Base-by-base conservation (phyloP, 768 basidiomycete genomes). In the Aureoboletus auriporus region DNA sequence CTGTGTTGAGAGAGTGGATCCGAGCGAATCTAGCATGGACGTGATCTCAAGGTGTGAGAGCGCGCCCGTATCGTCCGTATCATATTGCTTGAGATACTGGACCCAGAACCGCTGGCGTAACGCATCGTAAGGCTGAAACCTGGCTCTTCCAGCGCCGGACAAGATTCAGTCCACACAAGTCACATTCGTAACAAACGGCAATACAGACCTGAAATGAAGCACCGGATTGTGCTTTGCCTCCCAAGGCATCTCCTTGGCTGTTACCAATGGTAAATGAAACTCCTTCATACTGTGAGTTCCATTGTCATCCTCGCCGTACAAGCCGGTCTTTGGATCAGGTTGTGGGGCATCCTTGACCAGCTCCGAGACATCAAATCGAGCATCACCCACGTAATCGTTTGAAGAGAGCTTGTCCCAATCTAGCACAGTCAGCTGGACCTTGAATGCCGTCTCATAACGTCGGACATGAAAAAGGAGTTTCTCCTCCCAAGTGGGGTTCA, bases 321-420 rank as follows among this genome's bases (percentile, higher is more conserved):
- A 69, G 2, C 78, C 79, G 1, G 78, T 77, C 29, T 71, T 64
- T 2, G 83, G 71, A 52, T 79, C 76, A 5, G 84, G 83, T 57
- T 84, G 80, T 1, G 86, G 80, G 0, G 84, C 85, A 41, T 75
- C 73, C 13, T 75, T 78, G 11, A 91, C 66, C 8, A 97, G 76
- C 39, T 89, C 80, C 17, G 76, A 69, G 6, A 97, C 75, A 37
- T 86, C 81, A 51, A 97, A 76, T 6, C 69, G 70, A 3, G 78
- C 82, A 46, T 91, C 87, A 14, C 93, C 93, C 31, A 99, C 83
- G 55, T 86, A 78, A 63, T 97, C 95, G 61, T 98, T 96, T 6
- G 82, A 78, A 29, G 80, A 82, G 11, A 92, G 76, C 68, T 97
- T 97, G 69, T 98, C 95, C 95, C 95, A 99, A 64, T 99, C 95